Percentiles rank a stretch among this genome's conserved stretches.
phyloP scores from a whole-genome alignment of 2,329 filamentous ascomycete genomes.

The Grosmannia serpens region DNA sequence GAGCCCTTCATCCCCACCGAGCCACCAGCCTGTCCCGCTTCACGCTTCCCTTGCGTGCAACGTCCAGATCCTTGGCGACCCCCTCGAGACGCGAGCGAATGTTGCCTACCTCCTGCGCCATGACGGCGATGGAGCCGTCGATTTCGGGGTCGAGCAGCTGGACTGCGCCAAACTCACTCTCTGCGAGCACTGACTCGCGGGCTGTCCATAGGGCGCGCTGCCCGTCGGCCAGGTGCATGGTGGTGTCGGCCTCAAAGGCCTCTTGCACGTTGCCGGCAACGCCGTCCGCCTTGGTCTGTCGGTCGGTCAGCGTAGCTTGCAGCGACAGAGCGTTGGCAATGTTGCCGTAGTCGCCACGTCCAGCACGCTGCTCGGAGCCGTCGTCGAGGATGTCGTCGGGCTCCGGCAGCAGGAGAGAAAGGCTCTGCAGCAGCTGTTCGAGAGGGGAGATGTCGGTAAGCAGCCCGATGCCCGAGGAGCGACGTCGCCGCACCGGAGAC shows the following conservation, averaged over 20 bases:
- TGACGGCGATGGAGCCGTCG: slow-evolving; percentile 34
- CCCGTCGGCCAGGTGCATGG: slow-evolving; percentile 33
- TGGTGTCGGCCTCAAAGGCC: slow-evolving; percentile 33
- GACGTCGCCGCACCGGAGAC: slow-evolving; percentile 25
- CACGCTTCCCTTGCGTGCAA: slow-evolving; percentile 27
- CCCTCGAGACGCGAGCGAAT: slow-evolving; percentile 1
- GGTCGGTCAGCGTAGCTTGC: slow-evolving; percentile 24
- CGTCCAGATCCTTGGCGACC: slow-evolving; percentile 24
- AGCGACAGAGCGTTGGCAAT: slow-evolving; percentile 15
- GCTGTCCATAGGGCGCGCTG: slow-evolving; percentile 36
- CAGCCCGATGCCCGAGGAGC: slow-evolving; percentile 21
- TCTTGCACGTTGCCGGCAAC: slow-evolving; percentile 35
- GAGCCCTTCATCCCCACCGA: slow-evolving; percentile 23
- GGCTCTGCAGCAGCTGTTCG: slow-evolving; percentile 34
- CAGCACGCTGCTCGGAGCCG: neutral
- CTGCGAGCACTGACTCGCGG: slow-evolving; percentile 39
- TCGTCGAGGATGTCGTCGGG: slow-evolving; percentile 14
- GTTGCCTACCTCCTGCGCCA: slow-evolving; percentile 26
- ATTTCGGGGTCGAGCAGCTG: slow-evolving; percentile 41
- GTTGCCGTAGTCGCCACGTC: neutral
- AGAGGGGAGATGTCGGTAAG: slow-evolving; percentile 27
- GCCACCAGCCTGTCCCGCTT: slow-evolving; percentile 36
- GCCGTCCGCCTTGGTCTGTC: slow-evolving; percentile 29
- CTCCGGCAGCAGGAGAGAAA: slow-evolving; percentile 32
- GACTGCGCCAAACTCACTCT: slow-evolving; percentile 36